Conservation (phyloP, 768 basidiomycete genomes). For the Steccherinum ochraceum region DNA sequence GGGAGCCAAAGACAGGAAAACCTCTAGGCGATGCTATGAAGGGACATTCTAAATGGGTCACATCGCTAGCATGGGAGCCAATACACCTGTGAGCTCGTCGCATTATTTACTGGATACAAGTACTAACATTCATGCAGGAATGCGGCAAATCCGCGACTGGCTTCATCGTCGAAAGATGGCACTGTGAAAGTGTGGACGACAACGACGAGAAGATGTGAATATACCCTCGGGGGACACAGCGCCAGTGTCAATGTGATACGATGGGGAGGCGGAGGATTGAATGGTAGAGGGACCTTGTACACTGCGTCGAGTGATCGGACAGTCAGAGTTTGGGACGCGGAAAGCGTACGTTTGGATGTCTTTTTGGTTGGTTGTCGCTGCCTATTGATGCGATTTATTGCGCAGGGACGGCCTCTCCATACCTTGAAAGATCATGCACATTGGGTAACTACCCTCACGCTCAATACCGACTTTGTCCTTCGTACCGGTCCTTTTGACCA, state of each 20-base stretch:
- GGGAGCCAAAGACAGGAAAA: slow-evolving; percentile 92
- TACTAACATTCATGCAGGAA: slow-evolving; percentile 45
- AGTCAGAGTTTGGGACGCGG: slow-evolving; percentile 92
- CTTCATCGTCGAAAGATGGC: slow-evolving; percentile 93
- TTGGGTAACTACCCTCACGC: slow-evolving; percentile 95
- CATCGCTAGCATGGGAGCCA: slow-evolving; percentile 92
- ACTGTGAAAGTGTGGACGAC: slow-evolving; percentile 95
- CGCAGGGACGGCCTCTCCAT: slow-evolving; percentile 80
- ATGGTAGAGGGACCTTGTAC: slow-evolving; percentile 70
- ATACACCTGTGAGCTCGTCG: slow-evolving; percentile 67
- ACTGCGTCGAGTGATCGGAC: slow-evolving; percentile 94
- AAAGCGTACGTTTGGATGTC: slow-evolving; percentile 54
- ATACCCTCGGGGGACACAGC: slow-evolving; percentile 87
- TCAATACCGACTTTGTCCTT: slow-evolving; percentile 93
- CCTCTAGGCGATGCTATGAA: slow-evolving; percentile 82
- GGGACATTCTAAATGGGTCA: slow-evolving; percentile 97
- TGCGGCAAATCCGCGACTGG: slow-evolving; percentile 70
- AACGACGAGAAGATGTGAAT: slow-evolving; percentile 63
- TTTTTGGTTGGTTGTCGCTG: background rate
- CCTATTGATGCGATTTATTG: slow-evolving; percentile 5
- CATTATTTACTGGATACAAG: background rate
- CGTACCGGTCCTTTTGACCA: slow-evolving; percentile 96
- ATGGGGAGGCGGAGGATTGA: slow-evolving; percentile 85
- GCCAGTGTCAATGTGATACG: slow-evolving; percentile 92
- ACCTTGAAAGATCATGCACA: slow-evolving; percentile 94